These are phyloP conservation scores for Russula abietina DNA, from an alignment of 768 basidiomycete genomes.

Conservation along the genomic window DNA sequence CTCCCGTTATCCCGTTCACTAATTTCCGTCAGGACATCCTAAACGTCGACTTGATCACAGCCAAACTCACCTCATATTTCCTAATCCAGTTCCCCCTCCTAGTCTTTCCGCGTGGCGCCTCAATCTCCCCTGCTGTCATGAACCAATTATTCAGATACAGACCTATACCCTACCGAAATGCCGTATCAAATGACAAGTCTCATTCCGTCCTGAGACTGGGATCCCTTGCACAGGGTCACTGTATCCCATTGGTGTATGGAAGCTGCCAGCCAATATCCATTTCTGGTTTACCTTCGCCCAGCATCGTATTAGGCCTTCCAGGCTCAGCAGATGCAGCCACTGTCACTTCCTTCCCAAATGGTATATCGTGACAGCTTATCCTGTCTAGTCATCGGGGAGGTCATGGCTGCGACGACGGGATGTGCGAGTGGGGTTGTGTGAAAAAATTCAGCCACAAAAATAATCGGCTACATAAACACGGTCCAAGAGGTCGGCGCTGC, in stretches of 20 bases:
- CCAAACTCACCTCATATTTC: conserved; percentile 20
- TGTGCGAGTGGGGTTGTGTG: not conserved
- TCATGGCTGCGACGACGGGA: conserved; percentile 1
- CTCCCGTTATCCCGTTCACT: conserved; percentile 3
- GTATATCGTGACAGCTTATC: not conserved
- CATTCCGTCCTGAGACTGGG: conserved; percentile 5
- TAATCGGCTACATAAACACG: not conserved
- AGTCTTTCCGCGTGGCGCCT: not conserved
- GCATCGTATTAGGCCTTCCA: not conserved
- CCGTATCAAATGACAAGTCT: conserved; percentile 8
- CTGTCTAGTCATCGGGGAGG: not conserved
- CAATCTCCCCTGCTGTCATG: not conserved
- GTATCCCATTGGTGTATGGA: conserved; percentile 14
- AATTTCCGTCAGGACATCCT: conserved; percentile 10
- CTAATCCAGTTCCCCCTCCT: conserved; percentile 4
- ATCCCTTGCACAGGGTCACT: not conserved
- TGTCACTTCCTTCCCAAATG: not conserved
- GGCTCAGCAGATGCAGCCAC: not conserved
- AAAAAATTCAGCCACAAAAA: conserved; percentile 2
- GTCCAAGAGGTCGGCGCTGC: conserved; percentile 11
- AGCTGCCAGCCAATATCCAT: conserved; percentile 21
- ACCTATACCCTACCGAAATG: conserved; percentile 7
- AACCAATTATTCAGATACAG: not conserved
- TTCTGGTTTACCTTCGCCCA: conserved; percentile 13
- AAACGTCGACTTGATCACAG: conserved; percentile 3